Conservation (phyloP, 78 protist species). For the Dictyostelium intermedium region DNA sequence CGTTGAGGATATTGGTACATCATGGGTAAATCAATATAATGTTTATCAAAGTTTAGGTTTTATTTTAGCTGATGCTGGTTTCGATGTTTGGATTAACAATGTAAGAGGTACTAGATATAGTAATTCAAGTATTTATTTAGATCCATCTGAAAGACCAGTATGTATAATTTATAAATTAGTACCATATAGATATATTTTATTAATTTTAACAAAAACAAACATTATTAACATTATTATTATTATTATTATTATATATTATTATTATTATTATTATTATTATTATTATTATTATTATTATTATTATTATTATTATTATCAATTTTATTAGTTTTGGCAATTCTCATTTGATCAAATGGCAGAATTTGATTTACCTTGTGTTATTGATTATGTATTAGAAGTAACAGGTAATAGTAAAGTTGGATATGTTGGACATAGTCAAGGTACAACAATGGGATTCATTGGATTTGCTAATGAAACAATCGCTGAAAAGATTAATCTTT, state of each 20-base stretch:
- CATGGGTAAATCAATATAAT: slow-evolving; percentile 68
- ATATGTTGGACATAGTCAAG: slow-evolving; percentile 85
- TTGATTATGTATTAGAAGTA: slow-evolving; percentile 32
- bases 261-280: neutral
- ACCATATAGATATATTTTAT: no score
- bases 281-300: neutral
- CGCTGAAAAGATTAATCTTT: slow-evolving; percentile 59
- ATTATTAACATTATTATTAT: no score
- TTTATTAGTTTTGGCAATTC: slow-evolving; percentile 18
- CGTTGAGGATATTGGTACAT: slow-evolving; percentile 73
- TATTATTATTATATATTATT: neutral
- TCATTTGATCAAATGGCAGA: slow-evolving; percentile 60
- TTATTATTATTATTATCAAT: neutral
- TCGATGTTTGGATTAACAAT: slow-evolving; percentile 85
- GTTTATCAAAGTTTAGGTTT: slow-evolving; percentile 74
- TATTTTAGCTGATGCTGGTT: slow-evolving; percentile 79
- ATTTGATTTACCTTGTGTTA: slow-evolving; percentile 68
- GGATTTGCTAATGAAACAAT: slow-evolving; percentile 22
- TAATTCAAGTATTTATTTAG: neutral
- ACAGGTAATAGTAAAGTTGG: slow-evolving; percentile 24
- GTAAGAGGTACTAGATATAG: slow-evolving; percentile 77
- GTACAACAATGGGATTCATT: slow-evolving; percentile 74
- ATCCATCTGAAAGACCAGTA: slow-evolving; percentile 30
- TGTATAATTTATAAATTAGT: no score
- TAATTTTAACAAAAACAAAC: no score